Conservation (phyloP, 176 grass and related monocot species). For the Triticum urartu region DNA sequence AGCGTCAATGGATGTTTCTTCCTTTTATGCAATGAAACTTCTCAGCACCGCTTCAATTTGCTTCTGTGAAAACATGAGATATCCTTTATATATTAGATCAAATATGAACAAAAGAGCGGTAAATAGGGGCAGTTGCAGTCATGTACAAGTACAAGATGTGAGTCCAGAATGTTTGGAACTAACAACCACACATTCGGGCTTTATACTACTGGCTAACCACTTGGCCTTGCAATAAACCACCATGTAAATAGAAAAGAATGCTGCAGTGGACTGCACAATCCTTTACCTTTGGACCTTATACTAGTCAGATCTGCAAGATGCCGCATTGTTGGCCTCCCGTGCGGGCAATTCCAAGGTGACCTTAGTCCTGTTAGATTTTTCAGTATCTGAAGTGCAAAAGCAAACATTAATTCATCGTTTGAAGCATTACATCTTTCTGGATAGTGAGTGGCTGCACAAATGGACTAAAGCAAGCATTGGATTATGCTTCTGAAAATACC, state of each 20-base stretch:
- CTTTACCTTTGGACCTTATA: constrained; percentile 52
- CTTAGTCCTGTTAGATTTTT: constrained; percentile 61
- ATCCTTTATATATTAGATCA: not conserved
- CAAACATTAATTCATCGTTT: constrained; percentile 19
- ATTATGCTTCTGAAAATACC: constrained; percentile 15
- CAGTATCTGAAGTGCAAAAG: constrained; percentile 69
- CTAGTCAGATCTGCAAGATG: constrained; percentile 73
- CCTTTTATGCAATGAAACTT: not conserved
- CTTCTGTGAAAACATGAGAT: constrained; percentile 10
- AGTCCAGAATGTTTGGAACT: not conserved
- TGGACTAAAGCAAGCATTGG: constrained; percentile 5
- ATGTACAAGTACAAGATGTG: not conserved
- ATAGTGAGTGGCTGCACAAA: not conserved
- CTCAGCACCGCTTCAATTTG: not conserved
- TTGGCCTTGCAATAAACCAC: constrained; percentile 1
- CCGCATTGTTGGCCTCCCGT: constrained; percentile 96
- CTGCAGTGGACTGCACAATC: not conserved
- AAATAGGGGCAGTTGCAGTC: not conserved
- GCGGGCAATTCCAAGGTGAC: constrained; percentile 92
- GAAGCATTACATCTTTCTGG: not conserved
- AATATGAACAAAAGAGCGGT: not conserved
- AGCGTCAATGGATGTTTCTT: not conserved
- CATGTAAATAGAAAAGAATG: constrained; percentile 6
- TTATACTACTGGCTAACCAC: constrained; percentile 9
- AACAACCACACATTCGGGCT: not conserved